Percentiles rank a stretch among this genome's conserved stretches.
Evolutionary conservation across 257 asterid genomes (phyloP).

Genomic region (Plectranthus barbatus): DNA sequence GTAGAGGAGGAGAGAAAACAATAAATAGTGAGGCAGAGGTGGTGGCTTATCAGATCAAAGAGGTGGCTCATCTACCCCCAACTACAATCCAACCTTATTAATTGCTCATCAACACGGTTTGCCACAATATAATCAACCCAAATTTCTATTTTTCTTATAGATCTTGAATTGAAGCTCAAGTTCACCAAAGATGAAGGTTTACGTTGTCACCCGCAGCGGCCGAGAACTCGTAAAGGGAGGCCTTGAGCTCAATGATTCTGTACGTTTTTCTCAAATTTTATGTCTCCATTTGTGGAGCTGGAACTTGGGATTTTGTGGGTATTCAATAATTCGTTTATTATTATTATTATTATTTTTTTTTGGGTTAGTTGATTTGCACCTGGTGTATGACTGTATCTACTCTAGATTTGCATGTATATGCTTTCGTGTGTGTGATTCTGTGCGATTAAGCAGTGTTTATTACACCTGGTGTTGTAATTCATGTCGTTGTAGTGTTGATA

Average conservation of each 20-base stretch:
- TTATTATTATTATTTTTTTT: no score
- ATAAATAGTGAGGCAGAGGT: no score
- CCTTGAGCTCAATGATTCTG: conserved; percentile 65
- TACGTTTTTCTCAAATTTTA: conserved; percentile 17
- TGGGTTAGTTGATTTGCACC: no score
- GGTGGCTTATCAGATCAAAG: conserved; percentile 14
- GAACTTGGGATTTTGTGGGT: neutral
- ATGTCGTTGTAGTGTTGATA: neutral
- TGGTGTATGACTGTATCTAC: no score
- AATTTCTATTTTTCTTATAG: conserved; percentile 11
- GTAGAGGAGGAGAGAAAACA: no score
- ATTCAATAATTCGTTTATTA: no score
- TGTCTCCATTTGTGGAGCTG: conserved; percentile 5
- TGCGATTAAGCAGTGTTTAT: neutral
- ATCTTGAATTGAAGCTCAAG: conserved; percentile 12
- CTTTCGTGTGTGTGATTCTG: neutral
- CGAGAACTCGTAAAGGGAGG: conserved; percentile 86
- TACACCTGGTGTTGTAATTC: neutral
- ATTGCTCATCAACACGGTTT: conserved; percentile 5
- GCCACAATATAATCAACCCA: neutral
- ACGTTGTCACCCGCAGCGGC: conserved; percentile 75
- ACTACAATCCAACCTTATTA: conserved; percentile 26
- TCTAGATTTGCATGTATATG: neutral
- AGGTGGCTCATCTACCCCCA: conserved; percentile 27
- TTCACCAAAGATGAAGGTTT: conserved; percentile 55